Conservation (phyloP, 768 basidiomycete genomes). For the Hypsizygus marmoreus region DNA sequence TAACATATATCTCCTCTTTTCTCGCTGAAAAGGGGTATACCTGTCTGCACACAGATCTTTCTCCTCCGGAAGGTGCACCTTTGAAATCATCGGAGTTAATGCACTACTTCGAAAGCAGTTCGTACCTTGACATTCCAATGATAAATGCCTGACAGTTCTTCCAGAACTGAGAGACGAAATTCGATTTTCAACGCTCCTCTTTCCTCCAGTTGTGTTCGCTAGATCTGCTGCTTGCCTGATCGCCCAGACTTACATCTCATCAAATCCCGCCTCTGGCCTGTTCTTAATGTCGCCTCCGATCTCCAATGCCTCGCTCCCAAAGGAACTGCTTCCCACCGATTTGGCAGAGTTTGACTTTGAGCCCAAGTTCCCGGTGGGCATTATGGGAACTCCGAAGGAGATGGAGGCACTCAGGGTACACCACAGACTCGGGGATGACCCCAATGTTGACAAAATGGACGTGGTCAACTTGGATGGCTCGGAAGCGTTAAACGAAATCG, state of each 20-base stretch:
- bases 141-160: not conserved
- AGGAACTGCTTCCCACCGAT: slow-evolving; percentile 31
- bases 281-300: slow-evolving; percentile 61
- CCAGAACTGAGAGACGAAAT: slow-evolving; percentile 47
- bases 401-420: slow-evolving; percentile 33
- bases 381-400: slow-evolving; percentile 41
- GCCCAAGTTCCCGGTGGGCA: slow-evolving; percentile 59
- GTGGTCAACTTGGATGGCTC: slow-evolving; percentile 37
- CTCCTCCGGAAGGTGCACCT: slow-evolving; percentile 21
- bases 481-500: slow-evolving; percentile 42
- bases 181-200: slow-evolving; percentile 45
- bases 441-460: slow-evolving; percentile 39
- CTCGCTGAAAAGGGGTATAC: slow-evolving; percentile 53
- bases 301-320: slow-evolving; percentile 36
- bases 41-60: slow-evolving; percentile 45
- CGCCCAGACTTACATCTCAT: slow-evolving; percentile 69
- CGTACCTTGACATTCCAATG: slow-evolving; percentile 9
- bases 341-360: slow-evolving; percentile 61
- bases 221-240: slow-evolving; percentile 52
- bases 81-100: slow-evolving; percentile 34
- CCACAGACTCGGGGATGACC: slow-evolving; percentile 43
- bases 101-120: slow-evolving; percentile 42
- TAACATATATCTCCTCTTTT: slow-evolving; percentile 35
- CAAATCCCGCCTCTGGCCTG: slow-evolving; percentile 62
- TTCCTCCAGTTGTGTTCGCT: slow-evolving; percentile 60